Conservation (phyloP, 2,329 filamentous ascomycete genomes). For the Fusarium veterinarium region DNA sequence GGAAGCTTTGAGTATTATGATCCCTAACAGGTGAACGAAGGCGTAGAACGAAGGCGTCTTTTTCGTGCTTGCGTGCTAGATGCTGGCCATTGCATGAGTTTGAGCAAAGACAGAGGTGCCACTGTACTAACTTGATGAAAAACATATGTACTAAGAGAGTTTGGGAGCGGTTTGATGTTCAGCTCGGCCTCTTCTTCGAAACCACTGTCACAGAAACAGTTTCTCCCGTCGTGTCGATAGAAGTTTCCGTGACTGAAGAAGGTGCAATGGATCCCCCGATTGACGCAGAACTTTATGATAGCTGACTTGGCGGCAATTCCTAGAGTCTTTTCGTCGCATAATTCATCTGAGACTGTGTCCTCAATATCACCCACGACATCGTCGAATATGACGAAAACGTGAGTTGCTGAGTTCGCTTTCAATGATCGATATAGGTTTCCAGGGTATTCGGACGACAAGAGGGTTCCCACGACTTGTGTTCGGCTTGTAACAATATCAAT, state of each 20-base stretch:
- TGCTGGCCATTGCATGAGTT: not conserved
- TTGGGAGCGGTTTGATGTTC: conserved; percentile 57
- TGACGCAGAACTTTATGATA: conserved; percentile 69
- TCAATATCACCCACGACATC: conserved; percentile 60
- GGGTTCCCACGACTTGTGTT: not conserved
- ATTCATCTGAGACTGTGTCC: conserved; percentile 64
- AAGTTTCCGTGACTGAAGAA: conserved; percentile 76
- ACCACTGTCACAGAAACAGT: conserved; percentile 45
- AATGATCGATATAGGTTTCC: not conserved
- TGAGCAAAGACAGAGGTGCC: not conserved
- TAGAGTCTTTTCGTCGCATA: conserved; percentile 71
- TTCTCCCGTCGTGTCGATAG: conserved; percentile 71
- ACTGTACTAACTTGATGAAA: conserved; percentile 59
- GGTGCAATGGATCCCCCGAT: conserved; percentile 69
- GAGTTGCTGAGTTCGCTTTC: conserved; percentile 60
- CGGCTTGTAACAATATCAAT: not conserved
- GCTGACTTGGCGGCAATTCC: conserved; percentile 74
- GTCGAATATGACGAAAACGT: conserved; percentile 74
- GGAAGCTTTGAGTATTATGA: conserved; percentile 66
- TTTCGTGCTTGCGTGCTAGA: conserved; percentile 71
- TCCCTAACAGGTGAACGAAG: conserved; percentile 76
- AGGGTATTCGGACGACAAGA: not conserved
- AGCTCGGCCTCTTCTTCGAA: conserved; percentile 1
- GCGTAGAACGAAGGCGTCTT: conserved; percentile 71
- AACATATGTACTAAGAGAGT: conserved; percentile 63